Evolutionary conservation across 768 basidiomycete species (phyloP), one percentile per base, ranked within the genome.

Genomic region (Agrocybe chaxingu): DNA sequence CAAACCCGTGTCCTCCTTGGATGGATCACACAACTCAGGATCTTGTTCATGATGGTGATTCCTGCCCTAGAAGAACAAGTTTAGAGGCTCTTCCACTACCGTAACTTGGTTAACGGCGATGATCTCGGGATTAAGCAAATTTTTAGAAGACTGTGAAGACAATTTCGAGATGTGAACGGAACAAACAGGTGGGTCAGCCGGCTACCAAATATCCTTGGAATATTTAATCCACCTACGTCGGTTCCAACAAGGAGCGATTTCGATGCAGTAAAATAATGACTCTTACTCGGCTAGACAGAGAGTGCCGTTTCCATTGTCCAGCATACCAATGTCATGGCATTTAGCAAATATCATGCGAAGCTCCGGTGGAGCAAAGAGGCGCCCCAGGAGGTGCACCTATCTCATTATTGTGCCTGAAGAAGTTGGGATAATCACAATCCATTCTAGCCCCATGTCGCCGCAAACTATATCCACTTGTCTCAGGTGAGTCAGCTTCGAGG

Each of bases 61-160:
- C 59, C 76, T 71, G 8, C 80, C 80, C 79, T 77, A 82, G 51
- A 78, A 69, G 69, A 81, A 81, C 13, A 80, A 79, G 44, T 73
- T 73, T 40, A 81, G 62, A 18, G 75, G 75, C 13, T 73, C 74
- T 29, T 76, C 77, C 19, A 75, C 70, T 9, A 68, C 68, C 0
- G 73, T 70, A 50, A 80, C 79, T 56, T 81, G 80, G 56, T 78
- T 77, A 50, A 81, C 78, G n/a, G 79, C 78, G 24, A 81, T 71
- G 33, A 82, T 73, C 60, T 81, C 78, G 18, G 56, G 64, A 61
- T 80, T 81, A 42, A 66, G 70, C 42, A 81, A 62, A 50, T 80
- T 77, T 10, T 66, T 63, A 19, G 79, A 58, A 12, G 68, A 67
- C 32, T 74, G 68, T 41, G 69, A 58, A 32, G 71, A 60, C 8